phyloP scores from a whole-genome alignment of 495 filamentous ascomycete genomes.

The Podospora pseudocomata region DNA sequence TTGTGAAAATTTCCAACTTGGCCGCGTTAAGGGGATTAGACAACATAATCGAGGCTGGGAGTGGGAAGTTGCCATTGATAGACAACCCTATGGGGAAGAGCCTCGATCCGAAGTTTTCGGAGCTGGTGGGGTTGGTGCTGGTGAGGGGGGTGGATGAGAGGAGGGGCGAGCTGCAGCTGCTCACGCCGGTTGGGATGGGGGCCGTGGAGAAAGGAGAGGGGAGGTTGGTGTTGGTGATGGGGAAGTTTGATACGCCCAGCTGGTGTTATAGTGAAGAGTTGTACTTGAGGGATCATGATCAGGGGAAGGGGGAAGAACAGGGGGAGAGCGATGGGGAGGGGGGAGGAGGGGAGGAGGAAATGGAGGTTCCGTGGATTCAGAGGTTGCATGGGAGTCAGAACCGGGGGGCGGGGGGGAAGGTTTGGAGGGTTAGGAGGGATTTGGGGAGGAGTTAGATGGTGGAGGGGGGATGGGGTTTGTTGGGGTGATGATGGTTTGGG shows the following conservation, averaged over 20 bases:
- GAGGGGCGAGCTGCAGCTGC: conserved; percentile 45
- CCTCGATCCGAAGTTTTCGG: conserved; percentile 44
- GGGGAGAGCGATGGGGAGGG: conserved; percentile 20
- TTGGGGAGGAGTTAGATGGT: conserved; percentile 34
- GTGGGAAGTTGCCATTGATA: conserved; percentile 41
- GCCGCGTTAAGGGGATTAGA: conserved; percentile 33
- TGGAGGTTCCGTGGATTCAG: conserved; percentile 51
- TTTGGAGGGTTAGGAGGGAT: conserved; percentile 56
- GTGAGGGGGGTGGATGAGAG: conserved; percentile 52
- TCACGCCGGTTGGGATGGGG: conserved; percentile 48
- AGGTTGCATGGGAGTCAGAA: conserved; percentile 6
- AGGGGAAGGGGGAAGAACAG: conserved; percentile 12
- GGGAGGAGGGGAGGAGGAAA: conserved; percentile 21
- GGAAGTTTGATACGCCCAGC: conserved; percentile 54
- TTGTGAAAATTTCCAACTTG: conserved; percentile 35
- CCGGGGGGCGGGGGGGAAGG: conserved; percentile 33
- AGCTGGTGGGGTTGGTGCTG: conserved; percentile 49
- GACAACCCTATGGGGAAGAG: conserved; percentile 37
- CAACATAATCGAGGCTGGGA: background rate
- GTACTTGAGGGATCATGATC: conserved; percentile 24
- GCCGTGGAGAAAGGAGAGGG: conserved; percentile 26
- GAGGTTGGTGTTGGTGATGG: conserved; percentile 52
- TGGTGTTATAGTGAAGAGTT: conserved; percentile 58
- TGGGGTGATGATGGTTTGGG: too few species aligned
- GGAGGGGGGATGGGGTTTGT: too few species aligned